Evolutionary conservation across 176 grass and related monocot genomes (phyloP).

Genomic region (Oryza meyeriana): DNA sequence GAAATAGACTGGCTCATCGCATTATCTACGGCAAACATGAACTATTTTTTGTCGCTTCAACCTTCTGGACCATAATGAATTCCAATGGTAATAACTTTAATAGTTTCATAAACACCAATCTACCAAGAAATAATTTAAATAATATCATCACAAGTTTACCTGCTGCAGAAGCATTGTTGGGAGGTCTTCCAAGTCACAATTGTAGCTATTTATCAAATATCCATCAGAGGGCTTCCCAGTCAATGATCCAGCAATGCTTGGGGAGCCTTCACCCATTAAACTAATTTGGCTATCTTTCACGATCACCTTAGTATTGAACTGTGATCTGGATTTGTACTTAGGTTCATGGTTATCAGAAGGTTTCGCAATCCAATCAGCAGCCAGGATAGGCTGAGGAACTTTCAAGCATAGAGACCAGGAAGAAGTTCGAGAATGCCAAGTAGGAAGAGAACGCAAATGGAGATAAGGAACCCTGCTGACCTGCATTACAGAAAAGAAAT

Average conservation of each 20-base stretch:
- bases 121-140: not conserved
- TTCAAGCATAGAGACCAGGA: constrained; percentile 89
- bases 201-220: constrained; percentile 61
- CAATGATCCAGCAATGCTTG: constrained; percentile 65
- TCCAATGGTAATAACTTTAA: not conserved
- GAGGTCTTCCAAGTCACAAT: constrained; percentile 91
- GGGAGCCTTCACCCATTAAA: constrained; percentile 73
- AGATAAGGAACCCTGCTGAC: constrained; percentile 84
- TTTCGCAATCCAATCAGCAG: constrained; percentile 29
- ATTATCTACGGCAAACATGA: constrained; percentile 9
- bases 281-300: constrained; percentile 87
- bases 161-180: constrained; percentile 93
- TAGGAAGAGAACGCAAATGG: constrained; percentile 64
- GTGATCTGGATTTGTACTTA: constrained; percentile 60
- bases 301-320: constrained; percentile 75
- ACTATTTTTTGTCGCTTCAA: not conserved
- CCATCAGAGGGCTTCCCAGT: constrained; percentile 42
- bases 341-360: constrained; percentile 42
- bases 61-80: constrained; percentile 1
- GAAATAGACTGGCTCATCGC: constrained; percentile 16
- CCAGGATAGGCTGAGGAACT: constrained; percentile 63
- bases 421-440: constrained; percentile 91
- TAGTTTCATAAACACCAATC: constrained; percentile 5
- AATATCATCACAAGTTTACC: constrained; percentile 42
- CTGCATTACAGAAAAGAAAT: constrained; percentile 45